Conservation (phyloP, 352 stramenopile species). For the Phytophthora macrochlamydospora region DNA sequence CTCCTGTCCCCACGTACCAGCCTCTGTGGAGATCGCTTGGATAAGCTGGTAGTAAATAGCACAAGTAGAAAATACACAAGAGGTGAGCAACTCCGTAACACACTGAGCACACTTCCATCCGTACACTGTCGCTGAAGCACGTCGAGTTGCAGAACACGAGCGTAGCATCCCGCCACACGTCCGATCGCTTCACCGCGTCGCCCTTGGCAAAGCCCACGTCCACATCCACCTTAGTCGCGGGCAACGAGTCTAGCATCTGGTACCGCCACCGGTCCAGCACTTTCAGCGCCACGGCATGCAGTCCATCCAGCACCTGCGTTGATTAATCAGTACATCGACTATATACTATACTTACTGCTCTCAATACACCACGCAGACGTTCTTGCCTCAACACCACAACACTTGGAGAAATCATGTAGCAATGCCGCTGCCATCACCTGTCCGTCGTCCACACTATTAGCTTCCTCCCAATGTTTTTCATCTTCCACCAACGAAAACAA, state of each 20-base stretch:
- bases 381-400: constrained; percentile 56
- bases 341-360: not conserved
- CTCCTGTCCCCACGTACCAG: constrained; percentile 19
- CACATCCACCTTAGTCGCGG: constrained; percentile 52
- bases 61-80: not conserved
- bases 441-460: not conserved
- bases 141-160: constrained; percentile 74
- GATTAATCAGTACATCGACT: not conserved
- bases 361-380: too few relatives aligned
- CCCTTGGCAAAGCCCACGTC: constrained; percentile 62
- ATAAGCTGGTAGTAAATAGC: constrained; percentile 23
- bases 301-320: constrained; percentile 51
- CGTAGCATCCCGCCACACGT: constrained; percentile 63
- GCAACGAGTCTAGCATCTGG: constrained; percentile 60
- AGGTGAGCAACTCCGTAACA: not conserved
- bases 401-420: constrained; percentile 72
- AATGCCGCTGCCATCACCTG: constrained; percentile 64
- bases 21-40: constrained; percentile 36
- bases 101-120: not conserved
- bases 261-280: constrained; percentile 71
- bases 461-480: not conserved
- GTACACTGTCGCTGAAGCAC: constrained; percentile 71
- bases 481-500: not conserved
- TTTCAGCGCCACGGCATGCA: constrained; percentile 65
- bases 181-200: constrained; percentile 44